Evolutionary conservation across 2,329 filamentous ascomycete species (phyloP).

Genomic region (Fusarium mundagurra): DNA sequence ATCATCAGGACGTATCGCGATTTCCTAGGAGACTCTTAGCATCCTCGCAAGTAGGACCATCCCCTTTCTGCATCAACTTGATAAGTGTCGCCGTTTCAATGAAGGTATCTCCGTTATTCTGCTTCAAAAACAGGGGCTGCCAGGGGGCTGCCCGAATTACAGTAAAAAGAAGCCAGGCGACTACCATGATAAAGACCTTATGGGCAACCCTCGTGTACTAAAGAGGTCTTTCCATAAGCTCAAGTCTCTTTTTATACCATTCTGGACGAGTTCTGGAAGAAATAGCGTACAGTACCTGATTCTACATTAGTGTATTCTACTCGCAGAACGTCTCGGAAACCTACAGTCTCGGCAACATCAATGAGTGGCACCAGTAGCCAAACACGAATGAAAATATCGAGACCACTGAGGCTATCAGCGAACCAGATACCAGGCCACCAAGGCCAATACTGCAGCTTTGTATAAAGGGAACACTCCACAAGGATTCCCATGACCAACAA

Average conservation of each 20-base stretch:
- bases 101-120: not conserved
- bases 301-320: not conserved
- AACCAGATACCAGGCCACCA: constrained; percentile 35
- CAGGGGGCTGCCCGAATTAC: not conserved
- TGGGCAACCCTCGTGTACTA: constrained; percentile 14
- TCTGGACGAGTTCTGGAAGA: not conserved
- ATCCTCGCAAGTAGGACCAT: not conserved
- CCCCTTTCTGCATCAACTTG: not conserved
- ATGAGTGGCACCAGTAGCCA: constrained; percentile 38
- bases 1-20: not conserved
- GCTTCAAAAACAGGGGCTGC: not conserved
- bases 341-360: constrained; percentile 39
- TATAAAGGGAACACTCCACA: constrained; percentile 5
- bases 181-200: not conserved
- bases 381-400: constrained; percentile 21
- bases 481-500: constrained; percentile 1
- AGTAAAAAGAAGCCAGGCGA: not conserved
- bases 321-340: not conserved
- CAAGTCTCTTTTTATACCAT: constrained; percentile 10
- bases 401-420: constrained; percentile 1
- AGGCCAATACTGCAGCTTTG: constrained; percentile 5
- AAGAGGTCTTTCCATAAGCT: constrained; percentile 3
- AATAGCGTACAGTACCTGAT: constrained; percentile 5
- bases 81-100: not conserved
- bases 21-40: not conserved